Base-by-base conservation (phyloP, 441 rosid species). In the Pelargonium myrrhifolium region DNA sequence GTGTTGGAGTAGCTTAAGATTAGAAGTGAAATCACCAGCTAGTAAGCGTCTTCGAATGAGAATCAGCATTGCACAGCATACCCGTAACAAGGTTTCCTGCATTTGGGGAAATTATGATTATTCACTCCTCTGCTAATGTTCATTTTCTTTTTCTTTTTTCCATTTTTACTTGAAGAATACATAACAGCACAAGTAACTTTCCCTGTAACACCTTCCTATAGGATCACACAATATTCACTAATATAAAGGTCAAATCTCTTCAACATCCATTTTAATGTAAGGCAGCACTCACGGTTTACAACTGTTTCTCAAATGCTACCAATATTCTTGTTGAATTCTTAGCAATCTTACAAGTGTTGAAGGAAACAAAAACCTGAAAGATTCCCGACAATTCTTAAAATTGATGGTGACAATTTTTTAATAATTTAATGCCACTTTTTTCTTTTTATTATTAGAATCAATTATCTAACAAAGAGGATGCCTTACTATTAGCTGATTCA, bases 1-100 rank as follows among this genome's bases (percentile, higher is more conserved):
- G 62, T 85, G 77, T 74, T 93, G 99, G 35, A 93, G 93, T n/a
- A 91, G 83, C 81, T 88, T 88, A 65, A 93, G 97, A 78, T 86
- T 94, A 17, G 94, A 87, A 31, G 98, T 94, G 84, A 94, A 94
- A 79, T 94, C 99, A 66, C 99, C 99, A 0, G 94, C 99, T 40
- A 94, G 85, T 5, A 94, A 77, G 43, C 96, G 93, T 68, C 89
- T 88, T 62, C 99, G 75, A n/a, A 92, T 67, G 3, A 94, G 86
- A 72, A 94, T 83, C 75, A 94, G 76, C 99, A 94, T 94, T 37
- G 96, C 97, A 51, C 99, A 94, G 77, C 97, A 94, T 71, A 94
- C 70, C 63, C 99, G 85, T 9, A 91, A 92, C 74, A 94, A 74
- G 20, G 96, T 89, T 62, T 89, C 97, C 99, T 93, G 92, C 80